A percentile compares a stretch with the other conserved stretches of the same genome.
Evolutionary conservation across 768 basidiomycete species (phyloP).

Genomic region (Antrodiella citrinella): DNA sequence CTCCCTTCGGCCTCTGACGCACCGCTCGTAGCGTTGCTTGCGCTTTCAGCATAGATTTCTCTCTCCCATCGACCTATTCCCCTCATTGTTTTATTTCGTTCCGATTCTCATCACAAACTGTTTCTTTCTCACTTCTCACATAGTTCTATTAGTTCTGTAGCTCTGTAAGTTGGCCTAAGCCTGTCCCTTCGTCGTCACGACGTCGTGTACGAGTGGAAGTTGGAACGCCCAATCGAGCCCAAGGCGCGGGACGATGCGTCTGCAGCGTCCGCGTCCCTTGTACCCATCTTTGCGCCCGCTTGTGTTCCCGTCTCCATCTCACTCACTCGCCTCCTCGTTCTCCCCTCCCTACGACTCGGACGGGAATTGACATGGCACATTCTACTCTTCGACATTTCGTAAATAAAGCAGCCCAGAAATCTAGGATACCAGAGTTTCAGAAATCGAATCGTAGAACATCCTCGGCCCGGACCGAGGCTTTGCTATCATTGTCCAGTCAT

Average conservation of each 20-base stretch:
- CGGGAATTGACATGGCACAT: neutral
- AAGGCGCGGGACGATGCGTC: no score
- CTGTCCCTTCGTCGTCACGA: neutral
- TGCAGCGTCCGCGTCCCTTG: neutral
- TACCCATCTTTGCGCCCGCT: neutral
- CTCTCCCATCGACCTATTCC: neutral
- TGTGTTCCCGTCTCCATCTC: no score
- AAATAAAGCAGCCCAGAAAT: no score
- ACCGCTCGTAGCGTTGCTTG: neutral
- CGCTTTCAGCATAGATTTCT: neutral
- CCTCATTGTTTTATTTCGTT: neutral
- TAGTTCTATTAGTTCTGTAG: neutral
- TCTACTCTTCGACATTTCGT: no score
- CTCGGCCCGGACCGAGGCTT: no score
- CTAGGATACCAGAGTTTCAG: no score
- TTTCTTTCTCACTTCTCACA: neutral
- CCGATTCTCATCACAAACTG: no score
- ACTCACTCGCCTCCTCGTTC: neutral
- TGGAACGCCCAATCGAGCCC: neutral
- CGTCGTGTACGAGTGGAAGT: neutral
- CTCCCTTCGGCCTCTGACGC: neutral
- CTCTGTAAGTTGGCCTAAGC: neutral
- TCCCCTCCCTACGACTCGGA: neutral
- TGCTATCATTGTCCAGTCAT: no score
- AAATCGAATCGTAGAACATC: no score